These are phyloP conservation scores for Misopates orontium DNA, from an alignment of 257 asterid genomes.

Conservation along the genomic window DNA sequence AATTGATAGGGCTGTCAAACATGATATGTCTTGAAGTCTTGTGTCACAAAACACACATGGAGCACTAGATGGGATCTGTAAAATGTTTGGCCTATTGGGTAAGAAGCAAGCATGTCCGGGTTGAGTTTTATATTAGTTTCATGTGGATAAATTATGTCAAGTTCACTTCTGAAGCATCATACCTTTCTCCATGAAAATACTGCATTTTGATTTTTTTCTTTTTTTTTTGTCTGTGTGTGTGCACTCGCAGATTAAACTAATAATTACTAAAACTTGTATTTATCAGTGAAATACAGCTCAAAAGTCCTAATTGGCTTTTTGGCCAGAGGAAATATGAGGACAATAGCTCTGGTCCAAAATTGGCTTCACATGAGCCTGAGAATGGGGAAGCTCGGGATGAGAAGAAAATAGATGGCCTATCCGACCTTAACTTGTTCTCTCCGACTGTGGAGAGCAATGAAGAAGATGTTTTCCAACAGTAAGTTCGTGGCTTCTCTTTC, in stretches of 20 bases:
- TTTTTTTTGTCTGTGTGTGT: no score
- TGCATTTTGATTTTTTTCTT: neutral
- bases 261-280: slow-evolving; percentile 10
- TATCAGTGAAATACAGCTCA: slow-evolving; percentile 91
- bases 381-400: slow-evolving; percentile 48
- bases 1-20: no score
- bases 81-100: no score
- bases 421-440: slow-evolving; percentile 70
- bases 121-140: neutral
- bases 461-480: slow-evolving; percentile 84
- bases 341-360: slow-evolving; percentile 50
- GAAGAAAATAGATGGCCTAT: slow-evolving; percentile 49
- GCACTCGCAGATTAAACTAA: slow-evolving; percentile 12
- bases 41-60: no score
- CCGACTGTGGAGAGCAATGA: slow-evolving; percentile 65
- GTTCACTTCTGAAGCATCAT: slow-evolving; percentile 6
- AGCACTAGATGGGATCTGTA: no score
- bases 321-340: slow-evolving; percentile 91
- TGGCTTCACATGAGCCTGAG: slow-evolving; percentile 45
- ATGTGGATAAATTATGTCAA: slow-evolving; percentile 11
- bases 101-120: no score
- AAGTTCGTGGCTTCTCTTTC: slow-evolving; percentile 29
- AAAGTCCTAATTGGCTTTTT: slow-evolving; percentile 96
- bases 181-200: neutral
- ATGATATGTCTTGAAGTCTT: no score